Conservation (phyloP, 2,329 filamentous ascomycete genomes). For the Penicillium sp. region DNA sequence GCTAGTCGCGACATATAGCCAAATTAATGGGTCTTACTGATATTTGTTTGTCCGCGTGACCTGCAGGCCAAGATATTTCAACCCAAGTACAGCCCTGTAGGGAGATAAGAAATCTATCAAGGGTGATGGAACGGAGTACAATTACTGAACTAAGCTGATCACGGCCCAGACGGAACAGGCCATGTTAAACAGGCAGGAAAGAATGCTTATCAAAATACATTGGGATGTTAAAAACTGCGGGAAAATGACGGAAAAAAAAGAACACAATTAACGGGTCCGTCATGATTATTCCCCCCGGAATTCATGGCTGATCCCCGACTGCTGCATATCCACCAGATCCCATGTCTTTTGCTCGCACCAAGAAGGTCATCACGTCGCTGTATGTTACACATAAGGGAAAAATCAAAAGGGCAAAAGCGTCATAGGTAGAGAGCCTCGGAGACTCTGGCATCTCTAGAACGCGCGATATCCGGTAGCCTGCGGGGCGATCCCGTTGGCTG, state of each 20-base stretch:
- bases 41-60: background rate
- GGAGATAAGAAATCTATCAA: background rate
- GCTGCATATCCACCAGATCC: slow-evolving; percentile 21
- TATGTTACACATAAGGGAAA: slow-evolving; percentile 43
- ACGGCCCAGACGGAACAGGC: background rate
- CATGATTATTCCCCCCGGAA: slow-evolving; percentile 20
- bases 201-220: slow-evolving; percentile 36
- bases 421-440: slow-evolving; percentile 16
- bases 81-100: background rate
- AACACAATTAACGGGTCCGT: slow-evolving; percentile 31
- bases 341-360: slow-evolving; percentile 36
- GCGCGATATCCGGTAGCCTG: slow-evolving; percentile 79
- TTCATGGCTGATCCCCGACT: slow-evolving; percentile 13
- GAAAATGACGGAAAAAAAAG: slow-evolving; percentile 22
- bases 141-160: slow-evolving; percentile 5
- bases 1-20: background rate
- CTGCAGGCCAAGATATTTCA: slow-evolving; percentile 5
- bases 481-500: slow-evolving; percentile 86
- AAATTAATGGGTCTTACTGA: background rate
- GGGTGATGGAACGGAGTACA: slow-evolving; percentile 4
- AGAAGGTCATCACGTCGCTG: slow-evolving; percentile 39
- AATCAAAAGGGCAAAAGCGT: slow-evolving; percentile 26
- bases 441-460: slow-evolving; percentile 50
- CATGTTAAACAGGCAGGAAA: background rate
- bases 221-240: slow-evolving; percentile 23